Evolutionary conservation across 345 rosid species (phyloP).

Genomic region (Angophora floribunda): DNA sequence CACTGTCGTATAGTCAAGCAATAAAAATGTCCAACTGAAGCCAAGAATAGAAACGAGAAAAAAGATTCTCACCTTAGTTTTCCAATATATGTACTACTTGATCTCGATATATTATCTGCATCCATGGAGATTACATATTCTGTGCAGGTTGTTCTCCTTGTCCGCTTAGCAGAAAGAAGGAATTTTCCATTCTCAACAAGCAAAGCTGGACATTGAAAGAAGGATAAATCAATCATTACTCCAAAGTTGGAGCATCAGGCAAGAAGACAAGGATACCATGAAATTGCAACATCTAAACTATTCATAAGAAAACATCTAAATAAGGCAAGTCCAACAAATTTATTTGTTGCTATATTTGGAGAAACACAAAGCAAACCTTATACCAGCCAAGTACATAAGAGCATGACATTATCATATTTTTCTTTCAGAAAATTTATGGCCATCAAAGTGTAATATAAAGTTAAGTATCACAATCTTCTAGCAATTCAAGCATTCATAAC

Average conservation of each 20-base stretch:
- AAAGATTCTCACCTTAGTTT: conserved; percentile 23
- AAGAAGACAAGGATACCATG: neutral
- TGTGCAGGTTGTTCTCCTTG: conserved; percentile 39
- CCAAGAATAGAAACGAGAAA: neutral
- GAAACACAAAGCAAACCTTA: neutral
- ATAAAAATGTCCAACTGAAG: neutral
- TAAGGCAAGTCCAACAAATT: neutral
- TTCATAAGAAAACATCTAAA: neutral
- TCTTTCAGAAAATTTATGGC: neutral
- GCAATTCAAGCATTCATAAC: neutral
- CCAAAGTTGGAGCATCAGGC: neutral
- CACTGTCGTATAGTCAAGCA: neutral
- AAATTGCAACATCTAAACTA: neutral
- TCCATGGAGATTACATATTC: conserved; percentile 45
- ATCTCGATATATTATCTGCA: conserved; percentile 40
- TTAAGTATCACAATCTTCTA: neutral
- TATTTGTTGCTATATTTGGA: neutral
- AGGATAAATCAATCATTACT: neutral
- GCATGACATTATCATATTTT: neutral
- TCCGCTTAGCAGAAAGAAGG: conserved; percentile 34
- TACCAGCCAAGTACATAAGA: neutral
- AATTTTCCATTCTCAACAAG: conserved; percentile 37
- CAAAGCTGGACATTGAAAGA: conserved; percentile 13
- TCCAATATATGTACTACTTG: conserved; percentile 37
- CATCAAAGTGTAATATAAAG: neutral